Evolutionary conservation across 139 green algal species (phyloP).

Genomic region (Micractinium conductrix): DNA sequence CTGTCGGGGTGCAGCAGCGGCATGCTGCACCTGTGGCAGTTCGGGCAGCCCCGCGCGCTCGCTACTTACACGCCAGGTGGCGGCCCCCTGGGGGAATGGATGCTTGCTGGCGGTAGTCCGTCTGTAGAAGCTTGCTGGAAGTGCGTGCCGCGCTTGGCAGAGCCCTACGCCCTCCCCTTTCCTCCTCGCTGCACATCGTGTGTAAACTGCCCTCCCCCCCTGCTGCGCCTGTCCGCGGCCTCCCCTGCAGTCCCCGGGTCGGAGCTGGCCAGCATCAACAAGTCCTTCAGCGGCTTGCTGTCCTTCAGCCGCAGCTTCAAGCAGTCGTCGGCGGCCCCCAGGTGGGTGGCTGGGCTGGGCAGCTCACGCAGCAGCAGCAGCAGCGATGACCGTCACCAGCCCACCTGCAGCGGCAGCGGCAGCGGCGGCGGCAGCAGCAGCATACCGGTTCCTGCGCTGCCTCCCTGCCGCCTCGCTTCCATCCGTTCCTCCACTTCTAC

Average conservation of each 20-base stretch:
- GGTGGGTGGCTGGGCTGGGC: not conserved
- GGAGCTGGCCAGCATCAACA: constrained; percentile 20
- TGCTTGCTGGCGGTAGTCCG: no score
- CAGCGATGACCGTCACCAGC: not conserved
- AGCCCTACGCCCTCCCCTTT: no score
- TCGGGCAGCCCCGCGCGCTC: constrained; percentile 43
- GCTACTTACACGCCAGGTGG: constrained; percentile 56
- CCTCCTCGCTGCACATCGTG: no score
- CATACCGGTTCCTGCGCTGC: no score
- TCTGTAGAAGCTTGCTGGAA: no score
- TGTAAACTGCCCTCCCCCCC: no score
- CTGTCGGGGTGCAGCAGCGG: constrained; percentile 53
- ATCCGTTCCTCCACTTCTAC: not conserved
- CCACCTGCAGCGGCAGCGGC: no score
- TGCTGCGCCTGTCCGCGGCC: no score
- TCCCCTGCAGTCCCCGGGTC: constrained; percentile 19
- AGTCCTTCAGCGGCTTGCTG: not conserved
- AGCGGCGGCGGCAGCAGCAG: no score
- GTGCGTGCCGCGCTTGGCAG: no score
- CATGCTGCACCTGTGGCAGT: constrained; percentile 73
- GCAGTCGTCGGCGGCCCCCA: constrained; percentile 1
- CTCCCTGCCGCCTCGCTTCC: no score
- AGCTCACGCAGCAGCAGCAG: not conserved
- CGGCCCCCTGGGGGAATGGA: no score
- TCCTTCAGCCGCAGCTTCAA: constrained; percentile 27